Conservation (phyloP, 768 basidiomycete species). For the Lentinus brumalis region DNA sequence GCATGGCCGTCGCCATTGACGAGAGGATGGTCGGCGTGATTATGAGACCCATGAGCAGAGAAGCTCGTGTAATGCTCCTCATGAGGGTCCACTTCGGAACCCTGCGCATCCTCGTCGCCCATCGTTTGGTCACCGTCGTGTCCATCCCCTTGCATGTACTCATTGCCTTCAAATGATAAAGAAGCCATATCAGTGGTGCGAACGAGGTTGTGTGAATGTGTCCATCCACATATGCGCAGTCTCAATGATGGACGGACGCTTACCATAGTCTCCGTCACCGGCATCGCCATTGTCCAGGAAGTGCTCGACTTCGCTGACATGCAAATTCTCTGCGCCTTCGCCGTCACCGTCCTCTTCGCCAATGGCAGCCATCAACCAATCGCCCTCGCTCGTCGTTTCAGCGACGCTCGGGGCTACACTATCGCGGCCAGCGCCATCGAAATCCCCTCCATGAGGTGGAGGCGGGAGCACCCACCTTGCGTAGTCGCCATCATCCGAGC, state of each 20-base stretch:
- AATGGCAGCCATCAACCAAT: conserved; percentile 91
- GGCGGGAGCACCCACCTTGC: conserved; percentile 71
- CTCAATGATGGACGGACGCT: conserved; percentile 29
- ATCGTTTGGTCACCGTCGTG: conserved; percentile 22
- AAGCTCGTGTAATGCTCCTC: conserved; percentile 20
- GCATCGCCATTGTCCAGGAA: conserved; percentile 28
- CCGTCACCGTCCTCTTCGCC: conserved; percentile 45
- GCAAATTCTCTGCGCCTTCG: conserved; percentile 21
- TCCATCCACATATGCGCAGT: conserved; percentile 32
- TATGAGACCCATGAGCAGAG: conserved; percentile 13
- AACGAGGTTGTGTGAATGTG: conserved; percentile 38
- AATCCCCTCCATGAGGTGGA: conserved; percentile 43
- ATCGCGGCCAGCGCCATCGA: conserved; percentile 45
- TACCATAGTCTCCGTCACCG: conserved; percentile 35
- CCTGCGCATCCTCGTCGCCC: conserved; percentile 27
- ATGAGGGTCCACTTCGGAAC: conserved; percentile 21
- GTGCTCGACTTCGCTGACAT: conserved; percentile 23
- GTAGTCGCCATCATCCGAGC: conserved; percentile 79
- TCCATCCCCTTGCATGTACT: conserved; percentile 39
- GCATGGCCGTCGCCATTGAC: conserved; percentile 16
- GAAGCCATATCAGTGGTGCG: conserved; percentile 59
- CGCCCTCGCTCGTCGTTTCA: conserved; percentile 68
- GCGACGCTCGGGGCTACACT: conserved; percentile 72
- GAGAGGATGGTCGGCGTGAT: conserved; percentile 14
- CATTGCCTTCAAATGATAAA: conserved; percentile 54